These are phyloP conservation scores for Isatis lusitanica DNA, from an alignment of 441 rosid species.

Conservation along the genomic window DNA sequence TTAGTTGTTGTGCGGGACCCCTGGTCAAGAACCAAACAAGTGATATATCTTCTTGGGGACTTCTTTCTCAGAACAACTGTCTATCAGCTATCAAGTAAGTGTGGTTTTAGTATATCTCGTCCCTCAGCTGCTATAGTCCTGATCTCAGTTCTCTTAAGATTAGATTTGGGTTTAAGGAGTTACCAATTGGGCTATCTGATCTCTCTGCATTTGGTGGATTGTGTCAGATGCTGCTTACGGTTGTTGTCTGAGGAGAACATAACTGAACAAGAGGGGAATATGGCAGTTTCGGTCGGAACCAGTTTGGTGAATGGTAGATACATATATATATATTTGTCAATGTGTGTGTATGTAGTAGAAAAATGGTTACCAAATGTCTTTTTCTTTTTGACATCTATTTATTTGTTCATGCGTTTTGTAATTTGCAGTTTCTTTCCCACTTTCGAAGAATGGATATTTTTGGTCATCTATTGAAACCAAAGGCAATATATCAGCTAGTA, in stretches of 20 bases:
- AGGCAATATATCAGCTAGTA: constrained; percentile 1
- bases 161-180: background rate
- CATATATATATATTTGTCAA: background rate
- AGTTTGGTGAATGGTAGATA: constrained; percentile 13
- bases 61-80: constrained; percentile 29
- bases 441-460: background rate
- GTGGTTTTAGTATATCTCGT: background rate
- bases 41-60: constrained; percentile 52
- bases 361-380: constrained; percentile 17
- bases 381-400: background rate
- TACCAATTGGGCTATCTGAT: background rate
- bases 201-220: constrained; percentile 15
- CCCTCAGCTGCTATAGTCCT: background rate
- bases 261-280: constrained; percentile 11
- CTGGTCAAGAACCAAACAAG: constrained; percentile 43
- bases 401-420: constrained; percentile 26
- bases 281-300: constrained; percentile 16
- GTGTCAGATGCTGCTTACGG: constrained; percentile 17
- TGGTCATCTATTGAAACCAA: constrained; percentile 13
- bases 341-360: constrained; percentile 24
- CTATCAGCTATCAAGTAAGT: constrained; percentile 33
- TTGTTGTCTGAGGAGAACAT: constrained; percentile 31
- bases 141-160: background rate
- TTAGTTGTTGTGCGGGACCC: constrained; percentile 41
- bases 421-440: background rate